These are phyloP conservation scores for Sphenostylis stenocarpa DNA, from an alignment of 306 rosid species.

Conservation along the genomic window DNA sequence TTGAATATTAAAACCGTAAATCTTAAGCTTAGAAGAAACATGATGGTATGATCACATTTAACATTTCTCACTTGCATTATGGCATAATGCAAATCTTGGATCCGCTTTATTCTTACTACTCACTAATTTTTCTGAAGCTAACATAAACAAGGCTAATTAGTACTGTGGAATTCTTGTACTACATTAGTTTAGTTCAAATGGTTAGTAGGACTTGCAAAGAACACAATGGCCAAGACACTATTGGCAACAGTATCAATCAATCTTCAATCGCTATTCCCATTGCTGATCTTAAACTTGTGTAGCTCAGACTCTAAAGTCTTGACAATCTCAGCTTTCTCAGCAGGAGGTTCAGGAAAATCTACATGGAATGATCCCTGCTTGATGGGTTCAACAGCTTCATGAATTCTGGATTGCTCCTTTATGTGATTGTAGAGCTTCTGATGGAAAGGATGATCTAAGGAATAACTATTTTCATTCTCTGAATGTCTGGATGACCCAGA, in stretches of 20 bases:
- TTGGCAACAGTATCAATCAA: constrained; percentile 3
- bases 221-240: constrained; percentile 24
- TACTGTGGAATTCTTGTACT: constrained; percentile 20
- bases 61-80: constrained; percentile 39
- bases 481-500: constrained; percentile 66
- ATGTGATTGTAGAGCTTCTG: constrained; percentile 72
- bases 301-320: constrained; percentile 70
- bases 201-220: constrained; percentile 12
- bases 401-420: constrained; percentile 55
- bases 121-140: constrained; percentile 42
- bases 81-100: constrained; percentile 34
- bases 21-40: not conserved
- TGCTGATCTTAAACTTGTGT: constrained; percentile 54
- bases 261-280: constrained; percentile 36
- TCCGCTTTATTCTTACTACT: constrained; percentile 28
- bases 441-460: constrained; percentile 79
- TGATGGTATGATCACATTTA: constrained; percentile 25
- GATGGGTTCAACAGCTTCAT: constrained; percentile 43
- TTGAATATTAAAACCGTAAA: not conserved
- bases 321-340: constrained; percentile 55
- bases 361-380: constrained; percentile 86
- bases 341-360: constrained; percentile 59
- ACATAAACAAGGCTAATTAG: constrained; percentile 43
- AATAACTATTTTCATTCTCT: constrained; percentile 57
- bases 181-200: constrained; percentile 32